Conservation (phyloP, 2,329 filamentous ascomycete genomes). For the Sphaerulina musiva region DNA sequence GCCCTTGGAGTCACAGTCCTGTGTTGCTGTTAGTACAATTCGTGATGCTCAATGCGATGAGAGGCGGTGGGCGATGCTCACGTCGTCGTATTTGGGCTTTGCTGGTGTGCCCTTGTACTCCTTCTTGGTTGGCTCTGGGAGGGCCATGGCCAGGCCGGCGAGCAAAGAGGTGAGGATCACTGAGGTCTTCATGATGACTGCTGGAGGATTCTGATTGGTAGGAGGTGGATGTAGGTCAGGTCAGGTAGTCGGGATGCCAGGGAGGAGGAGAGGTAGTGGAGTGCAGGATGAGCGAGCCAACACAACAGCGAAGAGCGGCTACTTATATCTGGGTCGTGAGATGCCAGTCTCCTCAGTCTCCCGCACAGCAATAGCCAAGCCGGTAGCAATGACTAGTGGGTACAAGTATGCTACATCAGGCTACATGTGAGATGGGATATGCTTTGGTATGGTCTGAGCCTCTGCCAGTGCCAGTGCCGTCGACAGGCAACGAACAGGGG, state of each 20-base stretch:
- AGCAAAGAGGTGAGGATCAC: slow-evolving; percentile 16
- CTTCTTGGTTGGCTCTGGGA: slow-evolving; percentile 15
- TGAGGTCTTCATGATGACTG: slow-evolving; percentile 22
- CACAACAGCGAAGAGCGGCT: slow-evolving; percentile 2
- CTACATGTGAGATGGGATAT: no score
- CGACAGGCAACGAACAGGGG: slow-evolving; percentile 6
- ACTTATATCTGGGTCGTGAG: slow-evolving; percentile 10
- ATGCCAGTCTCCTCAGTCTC: no score
- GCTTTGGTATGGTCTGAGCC: no score
- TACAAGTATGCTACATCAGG: no score
- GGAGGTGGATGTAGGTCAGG: no score
- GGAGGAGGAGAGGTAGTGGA: no score
- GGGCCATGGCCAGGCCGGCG: slow-evolving; percentile 16
- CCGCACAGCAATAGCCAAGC: background rate
- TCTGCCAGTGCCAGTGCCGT: no score
- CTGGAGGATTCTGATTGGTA: slow-evolving; percentile 1
- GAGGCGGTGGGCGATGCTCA: no score
- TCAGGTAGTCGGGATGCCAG: no score
- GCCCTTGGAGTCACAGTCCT: slow-evolving; percentile 7
- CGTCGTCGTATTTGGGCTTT: slow-evolving; percentile 7
- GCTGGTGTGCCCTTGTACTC: slow-evolving; percentile 6
- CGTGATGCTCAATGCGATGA: background rate
- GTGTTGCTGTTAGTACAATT: background rate
- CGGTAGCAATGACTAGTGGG: background rate
- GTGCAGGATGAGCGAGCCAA: slow-evolving; percentile 2